A percentile compares a stretch with the other conserved stretches of the same genome.
phyloP scores from a whole-genome alignment of 169 alveolate genomes.

The Plasmodium adleri region DNA sequence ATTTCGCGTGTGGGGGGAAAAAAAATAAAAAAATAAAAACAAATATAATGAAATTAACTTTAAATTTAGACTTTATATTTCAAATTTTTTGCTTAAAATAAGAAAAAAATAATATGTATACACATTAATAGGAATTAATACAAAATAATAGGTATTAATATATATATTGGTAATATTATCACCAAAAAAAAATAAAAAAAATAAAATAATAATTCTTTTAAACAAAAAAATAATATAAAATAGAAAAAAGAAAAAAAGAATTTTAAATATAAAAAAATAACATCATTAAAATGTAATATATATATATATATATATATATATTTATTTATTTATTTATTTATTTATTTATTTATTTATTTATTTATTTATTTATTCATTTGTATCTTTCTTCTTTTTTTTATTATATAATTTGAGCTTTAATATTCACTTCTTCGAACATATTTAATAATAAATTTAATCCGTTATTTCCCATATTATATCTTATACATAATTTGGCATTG shows the following conservation, averaged over 20 bases:
- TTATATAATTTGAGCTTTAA: constrained; percentile 23
- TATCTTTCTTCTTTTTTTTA: background rate
- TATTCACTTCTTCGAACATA: constrained; percentile 20
- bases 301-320: background rate
- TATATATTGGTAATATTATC: too few relatives aligned
- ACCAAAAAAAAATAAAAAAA: too few relatives aligned
- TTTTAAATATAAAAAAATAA: too few relatives aligned
- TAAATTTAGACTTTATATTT: constrained; percentile 17
- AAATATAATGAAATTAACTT: constrained; percentile 4
- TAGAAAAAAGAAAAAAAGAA: too few relatives aligned
- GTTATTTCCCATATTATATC: constrained; percentile 43
- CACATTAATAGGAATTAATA: background rate
- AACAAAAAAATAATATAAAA: too few relatives aligned
- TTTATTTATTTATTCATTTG: background rate
- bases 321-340: too few relatives aligned
- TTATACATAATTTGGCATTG: constrained; percentile 68
- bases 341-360: too few relatives aligned
- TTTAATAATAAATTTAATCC: constrained; percentile 25
- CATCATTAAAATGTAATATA: background rate
- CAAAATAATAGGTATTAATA: too few relatives aligned
- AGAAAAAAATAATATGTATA: constrained; percentile 4
- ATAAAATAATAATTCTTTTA: too few relatives aligned
- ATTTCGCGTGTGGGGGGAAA: background rate
- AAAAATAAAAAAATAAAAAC: background rate
- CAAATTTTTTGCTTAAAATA: background rate